Conservation (phyloP, 176 grass and related monocot genomes). For the Phoenix dactylifera region DNA sequence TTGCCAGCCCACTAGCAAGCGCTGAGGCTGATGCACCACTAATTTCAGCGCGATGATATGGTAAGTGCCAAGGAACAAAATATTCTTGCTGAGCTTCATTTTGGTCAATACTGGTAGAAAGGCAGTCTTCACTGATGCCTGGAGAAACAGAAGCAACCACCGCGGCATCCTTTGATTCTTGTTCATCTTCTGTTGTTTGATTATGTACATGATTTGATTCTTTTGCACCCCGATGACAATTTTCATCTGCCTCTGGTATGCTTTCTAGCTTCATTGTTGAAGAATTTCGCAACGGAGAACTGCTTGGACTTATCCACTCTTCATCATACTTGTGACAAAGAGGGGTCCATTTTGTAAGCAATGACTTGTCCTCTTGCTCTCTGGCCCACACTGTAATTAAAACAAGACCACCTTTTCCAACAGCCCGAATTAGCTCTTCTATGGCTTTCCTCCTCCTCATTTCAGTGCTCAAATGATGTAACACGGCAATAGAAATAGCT, state of each 20-base stretch:
- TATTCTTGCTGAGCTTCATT: slow-evolving; percentile 71
- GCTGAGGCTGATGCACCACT: slow-evolving; percentile 63
- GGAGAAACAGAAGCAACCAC: background rate
- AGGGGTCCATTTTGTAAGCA: slow-evolving; percentile 85
- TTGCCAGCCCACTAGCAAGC: slow-evolving; percentile 73
- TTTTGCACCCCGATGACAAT: background rate
- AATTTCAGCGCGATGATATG: slow-evolving; percentile 94
- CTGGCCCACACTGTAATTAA: slow-evolving; percentile 94
- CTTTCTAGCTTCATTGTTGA: slow-evolving; percentile 46
- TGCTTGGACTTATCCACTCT: slow-evolving; percentile 71
- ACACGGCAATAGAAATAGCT: slow-evolving; percentile 75
- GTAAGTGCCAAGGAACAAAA: slow-evolving; percentile 97
- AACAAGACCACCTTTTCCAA: slow-evolving; percentile 66
- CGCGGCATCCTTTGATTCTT: slow-evolving; percentile 19
- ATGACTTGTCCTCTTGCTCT: slow-evolving; percentile 70
- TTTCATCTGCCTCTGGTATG: slow-evolving; percentile 64
- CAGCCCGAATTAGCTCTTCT: slow-evolving; percentile 78
- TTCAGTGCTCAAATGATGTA: slow-evolving; percentile 89
- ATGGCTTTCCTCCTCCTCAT: slow-evolving; percentile 78
- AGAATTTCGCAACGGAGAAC: slow-evolving; percentile 33
- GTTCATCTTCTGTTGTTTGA: slow-evolving; percentile 17
- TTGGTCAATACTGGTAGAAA: slow-evolving; percentile 17
- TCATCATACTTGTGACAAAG: slow-evolving; percentile 82
- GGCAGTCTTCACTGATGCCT: too few relatives aligned
- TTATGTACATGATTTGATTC: slow-evolving; percentile 18